These are phyloP conservation scores for Coprinopsis sp. DNA, from an alignment of 768 basidiomycete genomes.

Conservation along the genomic window DNA sequence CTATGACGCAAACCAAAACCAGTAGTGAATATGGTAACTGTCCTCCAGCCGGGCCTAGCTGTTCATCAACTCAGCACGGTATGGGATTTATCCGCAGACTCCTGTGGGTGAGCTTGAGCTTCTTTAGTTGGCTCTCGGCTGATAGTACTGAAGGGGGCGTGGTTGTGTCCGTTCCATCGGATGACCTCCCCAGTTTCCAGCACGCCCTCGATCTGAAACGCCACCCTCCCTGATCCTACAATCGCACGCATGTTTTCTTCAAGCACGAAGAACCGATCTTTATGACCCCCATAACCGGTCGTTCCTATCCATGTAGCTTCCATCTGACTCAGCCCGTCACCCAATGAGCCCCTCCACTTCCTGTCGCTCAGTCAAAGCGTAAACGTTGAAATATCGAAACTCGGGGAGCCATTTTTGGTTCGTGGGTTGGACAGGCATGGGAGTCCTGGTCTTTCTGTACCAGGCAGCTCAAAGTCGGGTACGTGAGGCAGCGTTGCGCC, in stretches of 20 bases:
- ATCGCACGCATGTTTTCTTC: background rate
- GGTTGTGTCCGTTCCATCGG: too few relatives aligned
- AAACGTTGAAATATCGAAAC: constrained; percentile 67
- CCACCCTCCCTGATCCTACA: background rate
- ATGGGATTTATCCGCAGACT: too few relatives aligned
- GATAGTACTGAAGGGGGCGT: too few relatives aligned
- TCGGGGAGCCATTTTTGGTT: constrained; percentile 40
- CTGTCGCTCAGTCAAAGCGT: constrained; percentile 26
- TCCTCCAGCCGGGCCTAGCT: too few relatives aligned
- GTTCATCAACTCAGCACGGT: too few relatives aligned
- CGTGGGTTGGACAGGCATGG: constrained; percentile 51
- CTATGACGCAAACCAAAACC: too few relatives aligned
- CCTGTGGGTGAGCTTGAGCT: too few relatives aligned
- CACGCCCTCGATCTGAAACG: constrained; percentile 1
- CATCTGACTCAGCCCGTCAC: too few relatives aligned
- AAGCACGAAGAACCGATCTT: background rate
- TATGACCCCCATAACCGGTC: background rate
- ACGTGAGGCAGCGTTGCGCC: constrained; percentile 41
- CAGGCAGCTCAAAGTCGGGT: constrained; percentile 25
- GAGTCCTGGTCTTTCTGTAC: constrained; percentile 48
- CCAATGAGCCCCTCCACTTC: too few relatives aligned
- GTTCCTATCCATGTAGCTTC: constrained; percentile 3
- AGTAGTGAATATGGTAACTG: too few relatives aligned
- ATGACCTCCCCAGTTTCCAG: constrained; percentile 1
- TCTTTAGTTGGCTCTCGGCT: too few relatives aligned